Evolutionary conservation across 345 rosid species (phyloP), one percentile per base, ranked within the genome.

Genomic region (Bruguiera gymnorhiza): DNA sequence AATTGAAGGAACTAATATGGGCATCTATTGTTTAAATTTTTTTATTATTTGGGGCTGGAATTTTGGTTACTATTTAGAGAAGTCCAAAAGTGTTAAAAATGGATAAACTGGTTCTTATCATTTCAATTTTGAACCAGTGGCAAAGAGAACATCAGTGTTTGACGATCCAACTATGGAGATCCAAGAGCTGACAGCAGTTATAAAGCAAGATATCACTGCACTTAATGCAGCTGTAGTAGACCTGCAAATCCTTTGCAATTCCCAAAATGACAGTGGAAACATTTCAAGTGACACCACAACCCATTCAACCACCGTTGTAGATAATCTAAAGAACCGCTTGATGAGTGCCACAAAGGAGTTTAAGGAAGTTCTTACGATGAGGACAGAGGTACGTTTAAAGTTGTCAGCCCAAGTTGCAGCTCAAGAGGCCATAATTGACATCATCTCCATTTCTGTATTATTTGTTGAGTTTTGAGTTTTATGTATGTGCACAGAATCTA

Each of bases 331-430:
- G 84, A 84, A 86, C 66, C 90, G 95, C 52, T 66, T 91, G 75
- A 91, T 91, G 95, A 84, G 87, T 13, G 67, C 97, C 39, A 88
- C 95, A 18, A 91, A 91, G 77, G 97, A 88, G 81, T 91, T 91
- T 66, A 91, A 88, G 71, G 92, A 91, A 71, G 92, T 91, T 70
- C 92, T 91, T 36, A 91, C 97, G 52, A 78, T 83, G 83, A 86
- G 97, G 57, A 87, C 97, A 30, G 97, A 91, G 95, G 97, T 88
- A 65, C 34, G 6, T 6, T 48, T 30, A 52, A 37, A 16, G 30
- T 61, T 58, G 21, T 16, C 31, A 5, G 27, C 70, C 51, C 21
- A 36, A 18, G 11, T 53, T 5, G 31, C 24, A 13, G 52, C n/a
- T 52, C 26, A 56, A 15, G 15, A 20, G 29, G 19, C 34, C 0